Base-by-base conservation (phyloP, 176 grass and related monocot genomes). In the Oryza punctata region DNA sequence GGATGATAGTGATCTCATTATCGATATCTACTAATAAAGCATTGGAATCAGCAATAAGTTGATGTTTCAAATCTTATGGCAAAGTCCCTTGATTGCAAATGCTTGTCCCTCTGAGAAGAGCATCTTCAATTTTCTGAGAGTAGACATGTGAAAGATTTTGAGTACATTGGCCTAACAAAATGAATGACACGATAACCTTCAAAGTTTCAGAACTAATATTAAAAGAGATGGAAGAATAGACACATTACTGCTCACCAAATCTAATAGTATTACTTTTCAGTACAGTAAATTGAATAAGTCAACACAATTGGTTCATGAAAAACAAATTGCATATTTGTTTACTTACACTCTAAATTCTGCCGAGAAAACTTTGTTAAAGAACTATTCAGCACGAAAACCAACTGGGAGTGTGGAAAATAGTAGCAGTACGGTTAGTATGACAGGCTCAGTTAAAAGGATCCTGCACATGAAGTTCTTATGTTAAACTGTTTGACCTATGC, bases 31-130 rank as follows among this genome's bases (percentile, higher is more conserved):
- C 94, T 44, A 89, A 97, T 69, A 97, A 87, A 38, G 87, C 76
- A 84, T 97, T 97, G 85, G 91, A 94, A 84, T 97, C 91, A 28
- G 91, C 91, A 72, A 97, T 96, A 67, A 96, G 88, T 67, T 96
- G 91, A 67, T 96, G 91, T 25, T 91, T 91, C 25, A 88, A 87
- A 79, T 91, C 91, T 41, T 96, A 84, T 27, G 89, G 75, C n/a
- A 84, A 85, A 77, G 73, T 84, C 60, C 73, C 80, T 79, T 90
- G 78, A 85, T 35, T 77, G 63, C 78, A 86, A 32, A 84, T 76
- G 25, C 81, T 78, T 52, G 83, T 68, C 38, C 85, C 88, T 82
- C 78, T 96, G 64, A 85, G 66, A 76, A 93, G 88, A 67, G 88
- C 91, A 84, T 87, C 83, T 79, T 96, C 91, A 32, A 96, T 88